phyloP scores from a whole-genome alignment of 2,329 filamentous ascomycete genomes.

The Fulvia fulva region DNA sequence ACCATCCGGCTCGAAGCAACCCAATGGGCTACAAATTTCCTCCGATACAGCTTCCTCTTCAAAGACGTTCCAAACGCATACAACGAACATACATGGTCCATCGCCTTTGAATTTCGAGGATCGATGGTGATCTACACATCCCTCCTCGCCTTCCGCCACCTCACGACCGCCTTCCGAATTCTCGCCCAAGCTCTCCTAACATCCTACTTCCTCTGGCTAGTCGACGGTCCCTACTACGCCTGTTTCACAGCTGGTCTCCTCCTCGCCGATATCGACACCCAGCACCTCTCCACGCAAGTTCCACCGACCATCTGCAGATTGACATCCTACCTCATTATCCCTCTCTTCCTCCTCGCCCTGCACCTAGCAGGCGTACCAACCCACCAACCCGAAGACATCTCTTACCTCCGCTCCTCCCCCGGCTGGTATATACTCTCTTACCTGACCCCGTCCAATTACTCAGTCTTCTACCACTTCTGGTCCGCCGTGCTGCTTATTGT shows the following conservation, averaged over 20 bases:
- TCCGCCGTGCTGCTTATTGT: slow-evolving; percentile 56
- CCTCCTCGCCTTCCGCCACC: slow-evolving; percentile 54
- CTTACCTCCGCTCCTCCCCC: slow-evolving; percentile 3
- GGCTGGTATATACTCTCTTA: slow-evolving; percentile 49
- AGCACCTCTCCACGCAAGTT: slow-evolving; percentile 49
- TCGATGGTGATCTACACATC: slow-evolving; percentile 60
- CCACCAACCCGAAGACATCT: slow-evolving; percentile 5
- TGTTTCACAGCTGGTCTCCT: slow-evolving; percentile 60
- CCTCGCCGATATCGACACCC: slow-evolving; percentile 57
- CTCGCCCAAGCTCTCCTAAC: slow-evolving; percentile 46
- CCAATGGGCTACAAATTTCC: slow-evolving; percentile 52
- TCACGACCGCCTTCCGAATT: slow-evolving; percentile 40
- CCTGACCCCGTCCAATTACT: slow-evolving; percentile 37
- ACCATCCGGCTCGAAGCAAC: slow-evolving; percentile 25
- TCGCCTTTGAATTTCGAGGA: slow-evolving; percentile 59
- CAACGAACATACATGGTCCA: slow-evolving; percentile 60
- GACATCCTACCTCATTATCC: slow-evolving; percentile 44
- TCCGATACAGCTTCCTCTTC: slow-evolving; percentile 66
- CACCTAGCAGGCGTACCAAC: slow-evolving; percentile 59
- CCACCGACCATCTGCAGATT: slow-evolving; percentile 34
- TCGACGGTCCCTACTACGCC: slow-evolving; percentile 60
- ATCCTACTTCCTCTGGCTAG: slow-evolving; percentile 64
- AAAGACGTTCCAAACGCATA: slow-evolving; percentile 43
- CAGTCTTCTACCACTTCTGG: slow-evolving; percentile 29
- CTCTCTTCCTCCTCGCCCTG: slow-evolving; percentile 49